Conservation (phyloP, 1,139 yeast genomes). For the Yamadazyma triangularis region DNA sequence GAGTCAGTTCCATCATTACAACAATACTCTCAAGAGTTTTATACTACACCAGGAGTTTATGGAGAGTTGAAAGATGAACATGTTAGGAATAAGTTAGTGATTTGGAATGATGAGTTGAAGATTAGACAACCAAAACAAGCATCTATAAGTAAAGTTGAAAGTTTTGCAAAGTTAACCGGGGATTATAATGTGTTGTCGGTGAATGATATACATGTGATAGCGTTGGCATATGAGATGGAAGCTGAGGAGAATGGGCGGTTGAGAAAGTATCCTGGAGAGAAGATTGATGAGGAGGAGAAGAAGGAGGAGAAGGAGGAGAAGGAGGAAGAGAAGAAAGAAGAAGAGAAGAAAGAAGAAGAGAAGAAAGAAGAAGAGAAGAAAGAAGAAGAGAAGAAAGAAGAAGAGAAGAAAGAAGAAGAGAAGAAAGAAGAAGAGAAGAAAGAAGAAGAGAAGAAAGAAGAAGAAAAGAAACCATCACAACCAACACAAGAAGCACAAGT, state of each 20-base stretch:
- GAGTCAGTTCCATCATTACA: slow-evolving; percentile 76
- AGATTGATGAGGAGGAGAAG: slow-evolving; percentile 9
- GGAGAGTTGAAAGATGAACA: slow-evolving; percentile 83
- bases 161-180: slow-evolving; percentile 85
- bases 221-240: slow-evolving; percentile 86
- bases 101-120: slow-evolving; percentile 68
- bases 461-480: slow-evolving; percentile 1
- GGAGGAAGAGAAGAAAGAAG: slow-evolving; percentile 18
- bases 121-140: slow-evolving; percentile 73
- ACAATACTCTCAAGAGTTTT: slow-evolving; percentile 62
- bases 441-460: slow-evolving; percentile 8
- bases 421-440: slow-evolving; percentile 1
- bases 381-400: slow-evolving; percentile 7
- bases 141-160: slow-evolving; percentile 59
- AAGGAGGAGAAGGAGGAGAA: slow-evolving; percentile 7
- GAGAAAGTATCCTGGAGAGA: slow-evolving; percentile 70
- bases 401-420: slow-evolving; percentile 11
- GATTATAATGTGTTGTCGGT: slow-evolving; percentile 83
- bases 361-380: slow-evolving; percentile 5
- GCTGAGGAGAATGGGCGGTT: slow-evolving; percentile 66
- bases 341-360: slow-evolving; percentile 16
- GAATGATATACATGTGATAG: slow-evolving; percentile 89
- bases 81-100: slow-evolving; percentile 68
- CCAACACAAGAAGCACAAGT: slow-evolving; percentile 3
- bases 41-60: slow-evolving; percentile 89